phyloP scores from a whole-genome alignment of 2,329 filamentous ascomycete species.

The Parastagonospora nodorum region DNA sequence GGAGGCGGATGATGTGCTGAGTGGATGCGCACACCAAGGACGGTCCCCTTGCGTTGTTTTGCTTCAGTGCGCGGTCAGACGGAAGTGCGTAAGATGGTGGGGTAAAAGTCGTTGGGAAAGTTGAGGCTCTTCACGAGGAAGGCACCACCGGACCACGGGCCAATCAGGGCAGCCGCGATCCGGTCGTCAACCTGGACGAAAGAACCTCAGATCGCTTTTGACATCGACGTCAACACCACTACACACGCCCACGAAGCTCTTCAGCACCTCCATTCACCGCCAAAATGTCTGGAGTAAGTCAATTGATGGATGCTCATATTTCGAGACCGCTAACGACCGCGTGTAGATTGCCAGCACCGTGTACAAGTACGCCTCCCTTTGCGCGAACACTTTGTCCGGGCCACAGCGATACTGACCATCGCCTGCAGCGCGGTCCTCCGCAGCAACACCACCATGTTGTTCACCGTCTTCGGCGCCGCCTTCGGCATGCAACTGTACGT shows the following conservation, averaged over 20 bases:
- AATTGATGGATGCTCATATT: slow-evolving; percentile 25
- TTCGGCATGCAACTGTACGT: slow-evolving; percentile 94
- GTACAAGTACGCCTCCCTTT: slow-evolving; percentile 54
- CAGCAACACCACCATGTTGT: slow-evolving; percentile 86
- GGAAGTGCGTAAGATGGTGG: slow-evolving; percentile 7
- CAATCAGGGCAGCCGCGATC: slow-evolving; percentile 35
- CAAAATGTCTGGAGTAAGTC: slow-evolving; percentile 66
- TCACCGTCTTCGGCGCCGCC: slow-evolving; percentile 80
- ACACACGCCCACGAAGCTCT: slow-evolving; percentile 27
- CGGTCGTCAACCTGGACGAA: slow-evolving; percentile 25
- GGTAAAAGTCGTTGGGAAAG: slow-evolving; percentile 8
- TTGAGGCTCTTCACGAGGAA: slow-evolving; percentile 9
- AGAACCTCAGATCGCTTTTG: slow-evolving; percentile 17
- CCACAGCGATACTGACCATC: slow-evolving; percentile 33
- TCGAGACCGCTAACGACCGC: slow-evolving; percentile 29
- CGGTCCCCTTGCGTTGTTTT: not conserved
- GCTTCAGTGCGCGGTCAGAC: not conserved
- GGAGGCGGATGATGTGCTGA: not conserved
- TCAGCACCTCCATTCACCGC: slow-evolving; percentile 24
- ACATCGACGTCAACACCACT: slow-evolving; percentile 32
- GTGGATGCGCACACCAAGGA: not conserved
- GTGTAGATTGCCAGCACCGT: slow-evolving; percentile 58
- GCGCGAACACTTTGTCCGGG: slow-evolving; percentile 16
- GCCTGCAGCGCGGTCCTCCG: slow-evolving; percentile 75
- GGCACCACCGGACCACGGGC: slow-evolving; percentile 14